Percentiles rank a stretch among this genome's conserved stretches.
Conservation (phyloP, 805 yeast species). For the Yamadazyma endophytica region DNA sequence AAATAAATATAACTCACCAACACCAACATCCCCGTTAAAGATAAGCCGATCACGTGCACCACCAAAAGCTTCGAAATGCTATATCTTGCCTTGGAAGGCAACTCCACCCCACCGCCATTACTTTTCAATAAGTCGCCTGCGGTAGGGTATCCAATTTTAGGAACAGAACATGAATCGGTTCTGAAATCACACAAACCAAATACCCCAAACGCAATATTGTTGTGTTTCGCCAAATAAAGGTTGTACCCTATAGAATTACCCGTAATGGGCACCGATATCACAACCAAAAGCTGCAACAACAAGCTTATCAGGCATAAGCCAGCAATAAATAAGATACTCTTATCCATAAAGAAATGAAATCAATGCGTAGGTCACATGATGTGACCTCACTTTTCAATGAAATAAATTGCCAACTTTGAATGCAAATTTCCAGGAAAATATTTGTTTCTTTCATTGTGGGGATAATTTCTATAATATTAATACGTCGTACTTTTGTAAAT, state of each 20-base stretch:
- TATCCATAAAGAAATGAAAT: too few relatives aligned
- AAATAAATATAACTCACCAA: constrained; percentile 1
- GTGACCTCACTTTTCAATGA: too few relatives aligned
- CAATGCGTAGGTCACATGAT: too few relatives aligned
- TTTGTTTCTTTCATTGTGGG: too few relatives aligned
- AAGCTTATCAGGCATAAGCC: constrained; percentile 26
- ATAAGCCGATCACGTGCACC: constrained; percentile 38
- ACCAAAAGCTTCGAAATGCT: constrained; percentile 38
- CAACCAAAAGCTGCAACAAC: constrained; percentile 35
- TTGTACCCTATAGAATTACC: constrained; percentile 17
- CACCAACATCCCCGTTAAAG: constrained; percentile 19
- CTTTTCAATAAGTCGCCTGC: background rate
- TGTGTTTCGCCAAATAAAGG: constrained; percentile 27
- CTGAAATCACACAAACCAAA: constrained; percentile 37
- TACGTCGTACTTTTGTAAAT: too few relatives aligned
- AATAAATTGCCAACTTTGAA: too few relatives aligned
- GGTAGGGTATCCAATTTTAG: constrained; percentile 34
- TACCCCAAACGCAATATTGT: constrained; percentile 38
- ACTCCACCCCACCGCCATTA: constrained; percentile 18
- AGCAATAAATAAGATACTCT: constrained; percentile 25
- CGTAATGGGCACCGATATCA: constrained; percentile 40
- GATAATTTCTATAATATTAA: too few relatives aligned
- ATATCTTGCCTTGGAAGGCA: constrained; percentile 39
- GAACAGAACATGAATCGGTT: constrained; percentile 24
- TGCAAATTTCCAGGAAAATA: too few relatives aligned